These are phyloP conservation scores for Emericellopsis terricola DNA, from an alignment of 495 filamentous ascomycete species.

Conservation along the genomic window DNA sequence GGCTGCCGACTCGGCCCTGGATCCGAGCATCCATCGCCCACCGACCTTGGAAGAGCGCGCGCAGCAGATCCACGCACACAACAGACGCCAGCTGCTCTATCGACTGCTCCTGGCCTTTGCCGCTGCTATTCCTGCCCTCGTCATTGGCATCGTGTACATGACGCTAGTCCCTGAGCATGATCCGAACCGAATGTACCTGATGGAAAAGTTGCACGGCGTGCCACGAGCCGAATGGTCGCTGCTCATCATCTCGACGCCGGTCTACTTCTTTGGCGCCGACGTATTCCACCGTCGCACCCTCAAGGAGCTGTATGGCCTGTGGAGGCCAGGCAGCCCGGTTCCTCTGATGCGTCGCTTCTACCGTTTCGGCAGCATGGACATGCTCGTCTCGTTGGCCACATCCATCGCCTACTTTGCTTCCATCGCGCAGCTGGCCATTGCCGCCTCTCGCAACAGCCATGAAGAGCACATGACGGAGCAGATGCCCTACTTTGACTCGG, in stretches of 20 bases:
- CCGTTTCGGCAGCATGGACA: constrained; percentile 92
- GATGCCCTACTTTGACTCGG: constrained; percentile 81
- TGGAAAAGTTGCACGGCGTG: constrained; percentile 52
- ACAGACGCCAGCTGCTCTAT: constrained; percentile 39
- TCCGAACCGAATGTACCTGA: constrained; percentile 39
- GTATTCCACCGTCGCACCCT: constrained; percentile 64
- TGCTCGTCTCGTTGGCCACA: constrained; percentile 78
- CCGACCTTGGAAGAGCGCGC: constrained; percentile 77
- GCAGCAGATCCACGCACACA: constrained; percentile 44
- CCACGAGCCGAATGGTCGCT: constrained; percentile 66
- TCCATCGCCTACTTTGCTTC: constrained; percentile 78
- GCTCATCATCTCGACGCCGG: constrained; percentile 72
- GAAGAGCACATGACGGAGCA: constrained; percentile 21
- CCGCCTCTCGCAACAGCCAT: constrained; percentile 25
- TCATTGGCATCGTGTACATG: constrained; percentile 89
- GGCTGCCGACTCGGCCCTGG: constrained; percentile 45
- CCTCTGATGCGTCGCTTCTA: constrained; percentile 67
- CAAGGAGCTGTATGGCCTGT: constrained; percentile 64
- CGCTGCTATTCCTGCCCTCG: constrained; percentile 67
- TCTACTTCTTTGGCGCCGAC: constrained; percentile 80
- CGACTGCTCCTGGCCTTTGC: constrained; percentile 56
- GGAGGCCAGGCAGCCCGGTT: constrained; percentile 61
- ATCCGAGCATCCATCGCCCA: constrained; percentile 52
- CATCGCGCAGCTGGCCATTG: constrained; percentile 57
- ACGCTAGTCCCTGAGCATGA: constrained; percentile 47